Conservation (phyloP, 2,329 filamentous ascomycete species). For the Chaetomiaceae sp. region DNA sequence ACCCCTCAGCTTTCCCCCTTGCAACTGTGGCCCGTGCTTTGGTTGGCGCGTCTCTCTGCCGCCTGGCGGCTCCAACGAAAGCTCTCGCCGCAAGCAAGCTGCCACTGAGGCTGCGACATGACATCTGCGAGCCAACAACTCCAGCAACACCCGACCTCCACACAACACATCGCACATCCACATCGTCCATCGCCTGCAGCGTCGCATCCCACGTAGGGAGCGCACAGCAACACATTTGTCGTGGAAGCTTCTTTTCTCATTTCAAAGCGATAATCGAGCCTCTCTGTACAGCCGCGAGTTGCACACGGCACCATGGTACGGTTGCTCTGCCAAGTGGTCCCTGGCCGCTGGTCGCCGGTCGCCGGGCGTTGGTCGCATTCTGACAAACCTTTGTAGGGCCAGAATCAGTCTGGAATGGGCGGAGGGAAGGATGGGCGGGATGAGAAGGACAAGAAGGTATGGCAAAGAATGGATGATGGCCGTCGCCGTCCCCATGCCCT, state of each 20-base stretch:
- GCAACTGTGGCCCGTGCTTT: slow-evolving; percentile 9
- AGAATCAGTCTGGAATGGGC: slow-evolving; percentile 82
- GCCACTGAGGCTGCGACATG: slow-evolving; percentile 8
- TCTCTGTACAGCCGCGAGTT: background rate
- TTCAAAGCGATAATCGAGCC: background rate
- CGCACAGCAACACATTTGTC: background rate
- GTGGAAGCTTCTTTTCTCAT: background rate
- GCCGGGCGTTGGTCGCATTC: too few relatives aligned
- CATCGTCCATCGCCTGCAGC: background rate
- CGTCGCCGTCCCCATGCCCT: too few relatives aligned
- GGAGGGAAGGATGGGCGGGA: slow-evolving; percentile 71
- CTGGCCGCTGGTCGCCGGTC: too few relatives aligned
- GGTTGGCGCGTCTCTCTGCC: slow-evolving; percentile 23
- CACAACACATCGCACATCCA: background rate
- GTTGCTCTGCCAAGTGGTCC: slow-evolving; percentile 1
- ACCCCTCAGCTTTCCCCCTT: background rate
- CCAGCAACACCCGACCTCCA: background rate
- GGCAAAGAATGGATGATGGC: too few relatives aligned
- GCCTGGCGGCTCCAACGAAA: slow-evolving; percentile 20
- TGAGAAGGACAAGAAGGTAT: slow-evolving; percentile 91
- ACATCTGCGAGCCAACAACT: slow-evolving; percentile 10
- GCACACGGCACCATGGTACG: slow-evolving; percentile 28
- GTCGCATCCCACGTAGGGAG: background rate
- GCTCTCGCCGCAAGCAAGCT: slow-evolving; percentile 9
- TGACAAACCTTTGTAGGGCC: slow-evolving; percentile 54